Evolutionary conservation across 805 yeast species (phyloP).

Genomic region (Cephaloascus albidus): DNA sequence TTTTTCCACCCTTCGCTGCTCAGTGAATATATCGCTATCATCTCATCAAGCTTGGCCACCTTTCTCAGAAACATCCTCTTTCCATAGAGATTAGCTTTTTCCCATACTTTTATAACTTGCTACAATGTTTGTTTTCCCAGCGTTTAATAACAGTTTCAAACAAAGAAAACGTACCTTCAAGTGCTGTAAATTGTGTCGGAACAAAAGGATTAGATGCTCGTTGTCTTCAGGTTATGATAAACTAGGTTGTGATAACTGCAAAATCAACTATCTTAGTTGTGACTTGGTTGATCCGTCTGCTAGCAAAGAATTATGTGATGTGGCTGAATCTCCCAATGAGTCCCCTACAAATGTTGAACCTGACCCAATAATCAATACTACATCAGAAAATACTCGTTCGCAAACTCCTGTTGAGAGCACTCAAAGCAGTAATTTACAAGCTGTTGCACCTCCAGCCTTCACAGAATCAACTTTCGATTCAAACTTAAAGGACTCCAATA

Average conservation of each 20-base stretch:
- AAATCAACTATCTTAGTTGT: slow-evolving; percentile 2
- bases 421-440: neutral
- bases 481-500: too few relatives aligned
- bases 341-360: slow-evolving; percentile 14
- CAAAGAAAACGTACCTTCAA: slow-evolving; percentile 30
- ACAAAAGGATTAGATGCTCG: slow-evolving; percentile 14
- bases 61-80: too few relatives aligned
- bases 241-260: slow-evolving; percentile 12
- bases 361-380: slow-evolving; percentile 1
- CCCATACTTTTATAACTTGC: slow-evolving; percentile 1
- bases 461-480: too few relatives aligned
- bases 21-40: too few relatives aligned
- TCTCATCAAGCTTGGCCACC: too few relatives aligned
- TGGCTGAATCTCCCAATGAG: slow-evolving; percentile 20
- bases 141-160: slow-evolving; percentile 28
- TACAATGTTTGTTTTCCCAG: slow-evolving; percentile 30
- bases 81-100: too few relatives aligned
- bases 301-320: slow-evolving; percentile 1
- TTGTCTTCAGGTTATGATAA: slow-evolving; percentile 7
- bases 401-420: slow-evolving; percentile 5
- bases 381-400: slow-evolving; percentile 1
- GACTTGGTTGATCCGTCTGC: slow-evolving; percentile 4
- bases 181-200: slow-evolving; percentile 30
- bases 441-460: too few relatives aligned
- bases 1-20: too few relatives aligned